Percentiles rank a stretch among this genome's conserved stretches.
phyloP scores from a whole-genome alignment of 306 rosid species.

The Sicyos edulis region DNA sequence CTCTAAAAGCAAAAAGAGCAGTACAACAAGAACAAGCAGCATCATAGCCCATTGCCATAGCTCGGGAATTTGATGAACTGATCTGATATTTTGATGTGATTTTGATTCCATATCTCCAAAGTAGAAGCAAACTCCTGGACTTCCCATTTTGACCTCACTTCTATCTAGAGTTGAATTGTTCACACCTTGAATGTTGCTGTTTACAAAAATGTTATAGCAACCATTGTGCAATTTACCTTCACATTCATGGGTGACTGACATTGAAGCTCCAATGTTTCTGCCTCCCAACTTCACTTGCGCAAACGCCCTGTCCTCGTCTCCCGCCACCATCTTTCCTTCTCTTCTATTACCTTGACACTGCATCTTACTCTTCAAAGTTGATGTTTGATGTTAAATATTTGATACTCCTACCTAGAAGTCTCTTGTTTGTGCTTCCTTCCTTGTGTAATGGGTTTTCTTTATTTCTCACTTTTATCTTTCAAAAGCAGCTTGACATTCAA shows the following conservation, averaged over 20 bases:
- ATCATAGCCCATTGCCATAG: neutral
- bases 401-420: neutral
- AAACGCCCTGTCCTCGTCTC: neutral
- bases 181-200: conserved; percentile 45
- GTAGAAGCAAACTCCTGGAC: conserved; percentile 41
- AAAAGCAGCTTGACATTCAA: conserved; percentile 3
- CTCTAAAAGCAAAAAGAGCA: neutral
- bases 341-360: neutral
- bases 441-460: neutral
- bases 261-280: conserved; percentile 40
- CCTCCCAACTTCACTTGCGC: conserved; percentile 27
- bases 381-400: neutral
- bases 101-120: conserved; percentile 26
- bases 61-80: neutral
- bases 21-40: neutral
- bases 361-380: neutral
- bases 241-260: conserved; percentile 8
- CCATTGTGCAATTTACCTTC: conserved; percentile 24
- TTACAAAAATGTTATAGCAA: conserved; percentile 43
- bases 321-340: neutral
- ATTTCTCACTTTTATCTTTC: conserved; percentile 9
- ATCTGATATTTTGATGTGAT: neutral
- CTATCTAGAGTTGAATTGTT: conserved; percentile 32
- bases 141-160: conserved; percentile 36
- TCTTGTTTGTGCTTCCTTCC: conserved; percentile 3